Evolutionary conservation across 2,329 filamentous ascomycete species (phyloP), one percentile per base, ranked within the genome.

Genomic region (Fusarium verticillioides): DNA sequence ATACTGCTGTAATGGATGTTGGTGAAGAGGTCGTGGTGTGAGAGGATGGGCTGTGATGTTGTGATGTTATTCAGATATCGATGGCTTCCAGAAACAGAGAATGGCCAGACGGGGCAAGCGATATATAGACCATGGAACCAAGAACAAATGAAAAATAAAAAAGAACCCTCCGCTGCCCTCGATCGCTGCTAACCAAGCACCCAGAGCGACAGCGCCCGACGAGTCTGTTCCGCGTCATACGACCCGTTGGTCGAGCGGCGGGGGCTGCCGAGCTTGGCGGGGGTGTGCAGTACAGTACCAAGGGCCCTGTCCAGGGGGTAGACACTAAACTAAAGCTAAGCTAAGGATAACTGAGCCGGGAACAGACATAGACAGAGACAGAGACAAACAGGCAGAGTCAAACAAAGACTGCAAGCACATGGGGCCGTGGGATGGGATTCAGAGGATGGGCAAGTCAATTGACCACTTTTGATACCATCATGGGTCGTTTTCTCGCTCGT

Each of bases 51-150:
- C 63, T 76, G 72, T 72, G 73, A 78, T 44, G 42, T 26, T 44
- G 15, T 44, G 42, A 11, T 78, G 34, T 16, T 36, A 71, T 69
- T 75, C 63, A 62, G 70, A 71, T 39, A 49, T 63, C 32, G 53
- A 59, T 42, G 66, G 65, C 70, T 69, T 69, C 65, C 75, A 32
- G 39, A 39, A 68, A 50, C 47, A n/a, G 70, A 69, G 67, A 69
- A 77, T 77, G 75, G 75, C 63, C 74, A 78, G 76, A 78, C 75
- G 75, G 76, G 75, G 73, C 74, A 74, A 76, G 76, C 75, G 76
- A 78, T 78, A 78, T 78, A 78, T 78, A 78, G 75, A 36, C 32
- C 47, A 23, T 32, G 30, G 30, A 52, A 52, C 9, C 37, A 32
- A 23, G 16, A 23, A 32, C 16, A 43, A 30, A 56, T 30, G 21